A percentile compares a stretch with the other conserved stretches of the same genome.
Conservation (phyloP, 1,284 basidiomycete genomes). For the Paramarasmius palmivorus region DNA sequence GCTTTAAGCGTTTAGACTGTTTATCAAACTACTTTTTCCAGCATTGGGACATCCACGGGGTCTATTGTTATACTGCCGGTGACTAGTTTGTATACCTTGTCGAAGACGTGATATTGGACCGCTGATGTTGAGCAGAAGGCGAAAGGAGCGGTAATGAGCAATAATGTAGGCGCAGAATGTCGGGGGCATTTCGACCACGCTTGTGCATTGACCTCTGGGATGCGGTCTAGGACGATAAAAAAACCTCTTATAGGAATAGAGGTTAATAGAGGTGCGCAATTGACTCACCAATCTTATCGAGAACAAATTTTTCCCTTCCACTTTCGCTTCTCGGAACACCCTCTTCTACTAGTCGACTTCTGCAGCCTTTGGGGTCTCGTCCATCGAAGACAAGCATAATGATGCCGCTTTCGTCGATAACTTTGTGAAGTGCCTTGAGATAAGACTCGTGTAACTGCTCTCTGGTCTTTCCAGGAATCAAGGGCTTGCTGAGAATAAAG, state of each 20-base stretch:
- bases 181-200: conserved; percentile 90
- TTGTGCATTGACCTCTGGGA: conserved; percentile 87
- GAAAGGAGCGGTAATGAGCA: conserved; percentile 97
- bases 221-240: conserved; percentile 62
- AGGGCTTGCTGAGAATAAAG: conserved; percentile 30
- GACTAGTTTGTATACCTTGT: conserved; percentile 87
- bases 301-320: conserved; percentile 85
- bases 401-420: conserved; percentile 92
- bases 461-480: conserved; percentile 50
- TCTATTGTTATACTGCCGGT: conserved; percentile 85
- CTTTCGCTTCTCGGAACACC: conserved; percentile 83
- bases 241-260: not conserved
- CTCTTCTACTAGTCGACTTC: conserved; percentile 87
- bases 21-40: conserved; percentile 95
- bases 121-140: conserved; percentile 83
- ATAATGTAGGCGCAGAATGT: conserved; percentile 88
- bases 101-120: conserved; percentile 74
- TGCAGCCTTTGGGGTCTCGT: conserved; percentile 87
- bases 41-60: conserved; percentile 98
- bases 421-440: conserved; percentile 81
- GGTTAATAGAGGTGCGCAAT: conserved; percentile 3
- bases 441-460: conserved; percentile 71
- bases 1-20: conserved; percentile 91
- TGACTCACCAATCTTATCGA: conserved; percentile 90
- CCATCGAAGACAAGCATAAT: conserved; percentile 89